phyloP scores from a whole-genome alignment of 176 grass and related monocot species.

The Echinochloa phyllopogon region DNA sequence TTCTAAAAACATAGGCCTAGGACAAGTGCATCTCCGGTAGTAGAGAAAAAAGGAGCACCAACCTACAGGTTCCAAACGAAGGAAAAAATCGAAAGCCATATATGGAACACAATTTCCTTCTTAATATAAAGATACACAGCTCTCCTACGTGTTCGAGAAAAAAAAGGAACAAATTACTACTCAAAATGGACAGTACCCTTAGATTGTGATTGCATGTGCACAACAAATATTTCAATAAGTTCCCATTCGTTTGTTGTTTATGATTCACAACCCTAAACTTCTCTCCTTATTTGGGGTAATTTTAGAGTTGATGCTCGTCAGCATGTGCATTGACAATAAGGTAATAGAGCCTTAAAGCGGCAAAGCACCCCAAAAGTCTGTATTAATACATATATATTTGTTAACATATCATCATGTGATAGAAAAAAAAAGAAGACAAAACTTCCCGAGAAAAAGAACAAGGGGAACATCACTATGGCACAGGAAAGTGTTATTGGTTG shows the following conservation, averaged over 20 bases:
- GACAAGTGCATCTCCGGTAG: no score
- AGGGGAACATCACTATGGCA: not conserved
- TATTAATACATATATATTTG: not conserved
- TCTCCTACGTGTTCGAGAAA: no score
- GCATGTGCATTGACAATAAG: constrained; percentile 1
- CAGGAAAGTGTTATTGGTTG: not conserved
- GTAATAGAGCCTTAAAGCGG: not conserved
- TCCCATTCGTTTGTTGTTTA: constrained; percentile 4
- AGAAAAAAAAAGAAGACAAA: not conserved
- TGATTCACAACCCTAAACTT: not conserved
- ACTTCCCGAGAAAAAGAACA: not conserved
- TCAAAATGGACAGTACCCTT: not conserved
- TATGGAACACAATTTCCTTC: not conserved
- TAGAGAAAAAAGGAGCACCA: no score
- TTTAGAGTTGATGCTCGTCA: not conserved
- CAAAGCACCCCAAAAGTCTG: not conserved
- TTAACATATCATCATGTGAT: constrained; percentile 8
- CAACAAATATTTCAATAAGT: not conserved
- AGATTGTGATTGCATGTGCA: not conserved
- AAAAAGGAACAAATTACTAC: not conserved
- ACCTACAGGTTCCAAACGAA: not conserved
- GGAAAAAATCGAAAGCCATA: not conserved
- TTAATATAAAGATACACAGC: no score
- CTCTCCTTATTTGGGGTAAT: not conserved
- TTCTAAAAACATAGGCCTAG: no score